Percentiles rank a stretch among this genome's conserved stretches.
Conservation (phyloP, 495 filamentous ascomycete genomes). For the Apiosordaria backusii region DNA sequence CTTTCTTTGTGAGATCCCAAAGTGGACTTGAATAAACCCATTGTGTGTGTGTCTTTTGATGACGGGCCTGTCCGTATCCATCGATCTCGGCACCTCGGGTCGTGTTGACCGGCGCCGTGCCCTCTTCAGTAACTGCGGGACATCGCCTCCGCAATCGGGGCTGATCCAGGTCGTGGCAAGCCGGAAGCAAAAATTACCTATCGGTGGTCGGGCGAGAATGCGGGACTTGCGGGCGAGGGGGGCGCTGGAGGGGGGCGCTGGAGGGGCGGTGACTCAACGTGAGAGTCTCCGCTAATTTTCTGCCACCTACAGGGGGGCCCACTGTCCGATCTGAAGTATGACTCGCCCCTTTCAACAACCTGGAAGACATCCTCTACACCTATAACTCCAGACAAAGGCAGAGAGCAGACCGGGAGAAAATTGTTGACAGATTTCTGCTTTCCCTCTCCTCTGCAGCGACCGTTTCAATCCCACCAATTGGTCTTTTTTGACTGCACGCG, state of each 20-base stretch:
- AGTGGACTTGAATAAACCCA: neutral
- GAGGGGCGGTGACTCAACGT: slow-evolving; percentile 3
- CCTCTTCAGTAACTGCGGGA: neutral
- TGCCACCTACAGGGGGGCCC: neutral
- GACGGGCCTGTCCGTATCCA: neutral
- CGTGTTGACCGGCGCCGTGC: neutral
- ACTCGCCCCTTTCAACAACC: neutral
- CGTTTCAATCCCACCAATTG: neutral
- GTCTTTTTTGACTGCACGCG: neutral
- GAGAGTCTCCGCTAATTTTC: neutral
- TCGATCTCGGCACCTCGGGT: neutral
- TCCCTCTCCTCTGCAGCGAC: neutral
- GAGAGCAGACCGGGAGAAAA: neutral
- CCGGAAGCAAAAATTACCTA: neutral
- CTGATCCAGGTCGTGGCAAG: neutral
- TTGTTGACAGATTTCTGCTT: slow-evolving; percentile 1
- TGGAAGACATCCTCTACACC: too few relatives aligned
- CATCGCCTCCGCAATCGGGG: neutral
- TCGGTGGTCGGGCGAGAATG: neutral
- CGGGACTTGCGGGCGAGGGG: neutral
- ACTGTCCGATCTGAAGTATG: neutral
- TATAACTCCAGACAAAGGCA: slow-evolving; percentile 1
- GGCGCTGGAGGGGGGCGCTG: neutral
- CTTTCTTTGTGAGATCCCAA: neutral
- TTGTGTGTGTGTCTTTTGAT: neutral